Base-by-base conservation (phyloP, 2,329 filamentous ascomycete species). In the Cryphonectria parasitica region DNA sequence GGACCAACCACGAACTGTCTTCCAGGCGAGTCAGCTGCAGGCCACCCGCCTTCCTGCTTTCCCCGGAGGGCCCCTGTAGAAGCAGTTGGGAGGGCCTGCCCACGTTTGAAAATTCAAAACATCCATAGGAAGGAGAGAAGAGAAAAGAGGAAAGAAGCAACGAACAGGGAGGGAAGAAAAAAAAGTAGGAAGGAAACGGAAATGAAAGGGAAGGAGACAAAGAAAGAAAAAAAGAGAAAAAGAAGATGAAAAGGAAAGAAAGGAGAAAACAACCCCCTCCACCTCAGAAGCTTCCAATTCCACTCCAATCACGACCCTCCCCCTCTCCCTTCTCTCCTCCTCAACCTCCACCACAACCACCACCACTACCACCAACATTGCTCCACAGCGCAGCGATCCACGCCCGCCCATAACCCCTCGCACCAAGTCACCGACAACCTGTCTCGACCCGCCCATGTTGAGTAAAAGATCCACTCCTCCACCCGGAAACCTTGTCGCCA, bases 11-110 rank as follows among this genome's bases (percentile, higher is more conserved):
- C 45, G 11, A 41, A 15, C 6, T 11, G 61, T 22, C 10, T 43
- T 45, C 43, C 58, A 31, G 61, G 58, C 68, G 68, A 67, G 68
- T 71, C 70, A 66, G 70, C 60, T 68, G 70, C 70, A 70, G 64
- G 68, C 61, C 66, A 64, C 52, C 64, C 68, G 65, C 66, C 58
- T 67, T 70, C 70, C 70, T 69, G 68, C 60, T 3, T 71, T 67
- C 70, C 70, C 70, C 68, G 67, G 62, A 19, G 36, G 25, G 39
- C 54, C 70, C 70, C 67, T 69, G 67, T 45, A 64, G 15, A n/a
- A 49, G 22, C 61, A 64, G 61, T 5, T 34, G n/a, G n/a, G 39
- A 22, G n/a, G 61, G 61, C 15, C n/a, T 25, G 39, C 61, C 39
- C 61, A 43, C 28, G 41, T 45, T 43, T 28, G 39, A 41, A 41